A percentile compares a stretch with the other conserved stretches of the same genome.
phyloP scores from a whole-genome alignment of 768 basidiomycete genomes.

The Scleroderma citrinum region DNA sequence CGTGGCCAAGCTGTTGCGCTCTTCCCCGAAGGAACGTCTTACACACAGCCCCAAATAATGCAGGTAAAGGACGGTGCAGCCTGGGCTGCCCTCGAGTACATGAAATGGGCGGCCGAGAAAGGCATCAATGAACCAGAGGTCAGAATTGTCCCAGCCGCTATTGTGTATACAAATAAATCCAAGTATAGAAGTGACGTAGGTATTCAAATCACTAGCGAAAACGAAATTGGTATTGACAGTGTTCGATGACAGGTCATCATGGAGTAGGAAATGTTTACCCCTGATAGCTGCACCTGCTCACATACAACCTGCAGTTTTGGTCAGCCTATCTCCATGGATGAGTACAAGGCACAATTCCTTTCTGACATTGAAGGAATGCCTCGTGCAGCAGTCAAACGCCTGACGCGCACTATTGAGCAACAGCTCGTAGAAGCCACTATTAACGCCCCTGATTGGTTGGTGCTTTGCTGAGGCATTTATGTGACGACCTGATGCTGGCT shows the following conservation, averaged over 20 bases:
- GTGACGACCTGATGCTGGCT: slow-evolving; percentile 15
- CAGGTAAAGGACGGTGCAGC: slow-evolving; percentile 91
- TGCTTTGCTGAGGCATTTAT: slow-evolving; percentile 14
- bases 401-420: slow-evolving; percentile 69
- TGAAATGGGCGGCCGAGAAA: slow-evolving; percentile 65
- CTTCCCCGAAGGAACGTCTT: slow-evolving; percentile 91
- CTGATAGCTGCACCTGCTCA: slow-evolving; percentile 7
- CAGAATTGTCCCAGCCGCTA: slow-evolving; percentile 73
- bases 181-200: slow-evolving; percentile 89
- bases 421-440: slow-evolving; percentile 73
- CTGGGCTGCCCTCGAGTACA: slow-evolving; percentile 93
- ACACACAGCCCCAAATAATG: slow-evolving; percentile 91
- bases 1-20: slow-evolving; percentile 82
- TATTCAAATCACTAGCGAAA: slow-evolving; percentile 25
- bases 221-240: background rate
- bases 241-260: slow-evolving; percentile 51
- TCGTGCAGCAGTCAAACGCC: slow-evolving; percentile 77
- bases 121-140: slow-evolving; percentile 41
- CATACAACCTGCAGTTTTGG: slow-evolving; percentile 57
- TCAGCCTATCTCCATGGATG: slow-evolving; percentile 67
- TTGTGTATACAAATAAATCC: slow-evolving; percentile 93
- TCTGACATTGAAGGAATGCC: slow-evolving; percentile 60
- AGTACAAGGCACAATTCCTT: slow-evolving; percentile 73
- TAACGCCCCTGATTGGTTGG: slow-evolving; percentile 92
- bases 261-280: slow-evolving; percentile 43